A percentile compares a stretch with the other conserved stretches of the same genome.
phyloP scores from a whole-genome alignment of 2,329 filamentous ascomycete genomes.

The Colletotrichum endophyticum region DNA sequence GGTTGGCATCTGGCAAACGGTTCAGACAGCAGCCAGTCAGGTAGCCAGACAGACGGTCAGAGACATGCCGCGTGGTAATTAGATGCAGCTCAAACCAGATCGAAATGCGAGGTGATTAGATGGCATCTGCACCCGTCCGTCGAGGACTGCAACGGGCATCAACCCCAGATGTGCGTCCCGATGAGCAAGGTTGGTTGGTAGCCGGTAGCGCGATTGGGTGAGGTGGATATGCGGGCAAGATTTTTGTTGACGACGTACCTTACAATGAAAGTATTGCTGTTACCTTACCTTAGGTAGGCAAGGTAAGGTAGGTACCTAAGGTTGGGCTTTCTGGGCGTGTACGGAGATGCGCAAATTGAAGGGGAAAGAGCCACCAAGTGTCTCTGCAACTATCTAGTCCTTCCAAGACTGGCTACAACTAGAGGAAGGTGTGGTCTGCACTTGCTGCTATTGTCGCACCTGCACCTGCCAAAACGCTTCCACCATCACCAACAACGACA shows the following conservation, averaged over 20 bases:
- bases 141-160: background rate
- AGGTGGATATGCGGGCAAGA: background rate
- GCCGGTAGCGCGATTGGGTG: background rate
- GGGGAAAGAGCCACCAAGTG: background rate
- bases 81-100: background rate
- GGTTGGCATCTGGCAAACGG: background rate
- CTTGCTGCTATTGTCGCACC: background rate
- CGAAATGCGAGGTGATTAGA: constrained; percentile 16
- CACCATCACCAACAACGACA: background rate
- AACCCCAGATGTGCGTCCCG: constrained; percentile 10
- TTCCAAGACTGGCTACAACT: background rate
- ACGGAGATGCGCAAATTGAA: background rate
- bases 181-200: background rate
- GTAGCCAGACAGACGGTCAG: background rate
- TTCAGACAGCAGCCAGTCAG: background rate
- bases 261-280: background rate
- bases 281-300: background rate
- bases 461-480: background rate
- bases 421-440: background rate
- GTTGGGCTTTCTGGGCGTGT: background rate
- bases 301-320: background rate
- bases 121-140: constrained; percentile 16
- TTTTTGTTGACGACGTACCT: background rate
- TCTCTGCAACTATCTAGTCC: background rate
- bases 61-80: background rate